Evolutionary conservation across 805 yeast species (phyloP).

Genomic region (Helenozyma rhizophorensis): DNA sequence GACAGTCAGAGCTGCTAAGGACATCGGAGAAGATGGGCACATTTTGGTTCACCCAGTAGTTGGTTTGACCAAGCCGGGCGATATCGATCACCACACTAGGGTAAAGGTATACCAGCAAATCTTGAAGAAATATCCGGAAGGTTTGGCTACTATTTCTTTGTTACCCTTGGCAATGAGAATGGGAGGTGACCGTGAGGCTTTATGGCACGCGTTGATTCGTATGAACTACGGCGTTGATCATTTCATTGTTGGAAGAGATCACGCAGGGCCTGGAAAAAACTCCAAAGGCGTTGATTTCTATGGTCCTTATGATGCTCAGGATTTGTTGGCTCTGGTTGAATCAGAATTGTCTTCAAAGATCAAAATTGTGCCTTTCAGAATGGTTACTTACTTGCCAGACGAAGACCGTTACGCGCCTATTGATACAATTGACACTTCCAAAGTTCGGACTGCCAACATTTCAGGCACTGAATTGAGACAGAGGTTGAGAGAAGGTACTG

Average conservation of each 20-base stretch:
- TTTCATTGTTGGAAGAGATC: constrained; percentile 96
- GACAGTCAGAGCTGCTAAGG: constrained; percentile 95
- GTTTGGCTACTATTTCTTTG: constrained; percentile 84
- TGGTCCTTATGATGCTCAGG: constrained; percentile 97
- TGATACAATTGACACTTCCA: constrained; percentile 78
- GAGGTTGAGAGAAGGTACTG: constrained; percentile 78
- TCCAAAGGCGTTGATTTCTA: constrained; percentile 91
- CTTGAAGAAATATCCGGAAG: constrained; percentile 88
- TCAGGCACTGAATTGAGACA: constrained; percentile 94
- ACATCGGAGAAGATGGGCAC: constrained; percentile 68
- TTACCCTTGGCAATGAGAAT: constrained; percentile 97
- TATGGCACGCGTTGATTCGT: constrained; percentile 96
- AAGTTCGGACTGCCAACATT: constrained; percentile 75
- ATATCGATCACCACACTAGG: constrained; percentile 95
- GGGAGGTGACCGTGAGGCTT: constrained; percentile 98
- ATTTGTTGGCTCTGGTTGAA: constrained; percentile 68
- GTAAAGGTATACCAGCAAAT: constrained; percentile 92
- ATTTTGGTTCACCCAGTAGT: constrained; percentile 95
- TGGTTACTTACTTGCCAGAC: constrained; percentile 94
- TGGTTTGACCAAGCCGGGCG: constrained; percentile 96
- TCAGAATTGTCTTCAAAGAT: constrained; percentile 66
- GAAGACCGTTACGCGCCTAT: constrained; percentile 94
- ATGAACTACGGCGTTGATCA: constrained; percentile 96
- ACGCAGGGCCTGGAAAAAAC: constrained; percentile 91
- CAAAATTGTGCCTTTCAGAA: constrained; percentile 91